Evolutionary conservation across 176 grass and related monocot genomes (phyloP), one percentile per base, ranked within the genome.

Genomic region (Neostapfia colusana): DNA sequence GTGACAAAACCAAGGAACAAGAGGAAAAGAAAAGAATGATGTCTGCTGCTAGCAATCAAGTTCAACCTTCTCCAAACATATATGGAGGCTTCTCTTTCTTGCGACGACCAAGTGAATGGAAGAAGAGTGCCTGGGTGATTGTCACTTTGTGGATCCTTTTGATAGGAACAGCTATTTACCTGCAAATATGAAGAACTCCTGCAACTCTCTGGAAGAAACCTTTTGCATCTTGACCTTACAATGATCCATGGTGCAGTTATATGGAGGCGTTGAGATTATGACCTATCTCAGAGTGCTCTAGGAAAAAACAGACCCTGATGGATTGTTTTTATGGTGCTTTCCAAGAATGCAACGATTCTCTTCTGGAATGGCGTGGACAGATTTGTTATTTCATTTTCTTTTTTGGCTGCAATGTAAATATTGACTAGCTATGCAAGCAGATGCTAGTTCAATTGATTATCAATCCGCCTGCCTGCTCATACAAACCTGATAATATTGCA

Each of bases 101-200:
- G 76, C 87, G 76, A 20, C 80, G 60, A 10, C 95, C 87, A 45
- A 81, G 8, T 37, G 91, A 84, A 55, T 92, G 92, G 95, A 88
- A 80, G 23, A 99, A 81, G 69, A 90, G 69, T 44, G 77, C 85
- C 21, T 99, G 95, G 95, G 85, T 75, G 63, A 88, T 99, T 21
- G 73, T 90, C 63, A 88, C 95, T 59, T 70, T 95, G 10, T 99
- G 95, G 95, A n/a, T 88, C 39, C 76, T 88, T 65, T 84, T 99
- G 70, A 83, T 99, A 54, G 89, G 83, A 54, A 92, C 95, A 23
- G 95, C 91, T 18, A 73, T 99, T 66, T 88, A 91, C 69, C 85
- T 99, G 18, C 95, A 90, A 74, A 88, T 77, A 78, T 99, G 87
- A 93, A 67, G 51, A 66, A 1, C 35, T 74, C 12, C 18, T 11